phyloP scores from a whole-genome alignment of 1,284 basidiomycete species.

The Cronartium ribicola region DNA sequence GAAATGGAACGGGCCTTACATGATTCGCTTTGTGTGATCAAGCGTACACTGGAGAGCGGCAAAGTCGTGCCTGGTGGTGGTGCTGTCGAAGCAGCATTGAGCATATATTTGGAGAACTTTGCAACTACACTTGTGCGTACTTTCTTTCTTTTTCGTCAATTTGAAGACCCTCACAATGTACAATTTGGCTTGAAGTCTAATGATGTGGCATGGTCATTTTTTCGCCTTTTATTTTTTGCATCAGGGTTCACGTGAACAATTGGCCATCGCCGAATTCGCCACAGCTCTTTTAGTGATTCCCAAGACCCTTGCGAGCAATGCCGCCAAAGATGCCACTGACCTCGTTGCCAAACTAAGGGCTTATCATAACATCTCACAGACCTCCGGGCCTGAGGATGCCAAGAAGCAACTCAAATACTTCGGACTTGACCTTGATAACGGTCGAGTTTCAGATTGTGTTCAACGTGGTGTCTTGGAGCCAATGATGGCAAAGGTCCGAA shows the following conservation, averaged over 20 bases:
- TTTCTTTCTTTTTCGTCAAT: background rate
- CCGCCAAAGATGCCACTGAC: constrained; percentile 96
- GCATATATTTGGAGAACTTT: constrained; percentile 98
- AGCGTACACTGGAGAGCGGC: constrained; percentile 94
- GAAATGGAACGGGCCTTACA: constrained; percentile 98
- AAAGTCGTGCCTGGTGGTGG: constrained; percentile 95
- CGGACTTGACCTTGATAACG: constrained; percentile 89
- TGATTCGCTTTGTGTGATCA: constrained; percentile 90
- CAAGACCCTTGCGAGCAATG: constrained; percentile 94
- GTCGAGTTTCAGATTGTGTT: constrained; percentile 91
- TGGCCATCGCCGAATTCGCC: constrained; percentile 98
- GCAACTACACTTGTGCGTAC: constrained; percentile 81
- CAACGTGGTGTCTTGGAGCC: constrained; percentile 91
- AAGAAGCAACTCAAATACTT: constrained; percentile 91
- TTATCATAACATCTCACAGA: constrained; percentile 93
- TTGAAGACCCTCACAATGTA: background rate
- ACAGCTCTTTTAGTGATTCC: constrained; percentile 88
- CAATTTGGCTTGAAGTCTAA: background rate
- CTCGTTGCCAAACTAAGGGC: constrained; percentile 94
- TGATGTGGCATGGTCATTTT: background rate
- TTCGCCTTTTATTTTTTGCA: constrained; percentile 42
- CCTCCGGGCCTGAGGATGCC: constrained; percentile 79
- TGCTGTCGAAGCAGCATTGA: constrained; percentile 92
- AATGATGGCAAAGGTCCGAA: constrained; percentile 93
- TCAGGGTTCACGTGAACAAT: constrained; percentile 92